A percentile compares a stretch with the other conserved stretches of the same genome.
Evolutionary conservation across 2,329 filamentous ascomycete genomes (phyloP).

Genomic region (Cytospora piceae): DNA sequence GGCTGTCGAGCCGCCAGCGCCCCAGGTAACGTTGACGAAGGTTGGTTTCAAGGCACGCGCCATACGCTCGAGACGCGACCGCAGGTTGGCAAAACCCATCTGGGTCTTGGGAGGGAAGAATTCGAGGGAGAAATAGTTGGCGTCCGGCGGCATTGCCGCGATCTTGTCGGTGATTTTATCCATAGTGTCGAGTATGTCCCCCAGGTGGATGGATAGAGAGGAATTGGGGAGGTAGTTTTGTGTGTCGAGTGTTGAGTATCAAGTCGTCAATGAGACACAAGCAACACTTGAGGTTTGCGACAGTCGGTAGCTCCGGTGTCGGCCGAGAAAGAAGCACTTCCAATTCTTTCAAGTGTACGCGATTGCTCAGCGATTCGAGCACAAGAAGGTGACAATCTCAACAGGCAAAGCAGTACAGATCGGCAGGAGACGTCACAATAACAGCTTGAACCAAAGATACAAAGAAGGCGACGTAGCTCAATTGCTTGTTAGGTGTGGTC

Average conservation of each 20-base stretch:
- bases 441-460: not conserved
- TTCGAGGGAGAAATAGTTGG: slow-evolving; percentile 92
- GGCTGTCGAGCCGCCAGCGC: slow-evolving; percentile 89
- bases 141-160: slow-evolving; percentile 79
- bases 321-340: not conserved
- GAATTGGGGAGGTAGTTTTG: not conserved
- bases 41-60: slow-evolving; percentile 85
- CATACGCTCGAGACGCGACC: slow-evolving; percentile 93
- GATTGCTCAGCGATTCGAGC: not conserved
- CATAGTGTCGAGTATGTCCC: slow-evolving; percentile 50
- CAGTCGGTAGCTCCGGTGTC: not conserved
- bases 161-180: slow-evolving; percentile 96
- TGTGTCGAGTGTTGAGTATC: not conserved
- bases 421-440: not conserved
- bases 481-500: not conserved
- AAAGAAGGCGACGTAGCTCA: not conserved
- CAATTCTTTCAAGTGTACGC: not conserved
- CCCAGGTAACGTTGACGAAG: slow-evolving; percentile 98
- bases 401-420: not conserved
- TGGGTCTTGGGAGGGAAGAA: slow-evolving; percentile 98
- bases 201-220: not conserved
- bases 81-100: slow-evolving; percentile 93
- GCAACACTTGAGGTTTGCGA: not conserved
- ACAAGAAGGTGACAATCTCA: not conserved
- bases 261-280: too few species aligned